Evolutionary conservation across 257 asterid species (phyloP), one percentile per base, ranked within the genome.

Genomic region (Gardenia jasminoides): DNA sequence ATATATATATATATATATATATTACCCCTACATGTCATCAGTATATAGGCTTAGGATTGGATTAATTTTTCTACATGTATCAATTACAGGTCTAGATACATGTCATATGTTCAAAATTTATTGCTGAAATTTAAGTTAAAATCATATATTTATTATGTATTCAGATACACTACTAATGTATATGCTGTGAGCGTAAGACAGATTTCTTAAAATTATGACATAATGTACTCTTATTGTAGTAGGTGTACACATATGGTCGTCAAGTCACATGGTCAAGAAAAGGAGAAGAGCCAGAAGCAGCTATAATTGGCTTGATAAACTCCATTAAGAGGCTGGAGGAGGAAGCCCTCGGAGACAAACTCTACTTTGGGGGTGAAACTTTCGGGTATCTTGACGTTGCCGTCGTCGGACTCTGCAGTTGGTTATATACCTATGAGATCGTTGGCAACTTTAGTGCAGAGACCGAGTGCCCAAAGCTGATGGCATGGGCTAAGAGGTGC

Each of bases 401-500:
- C 6, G 64, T 90, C 3, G 43, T 88, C 44, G 62, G 85, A 22
- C 90, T 72, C 82, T 87, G 85, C 62, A 31, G 85, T 39, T 91
- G 97, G 97, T 88, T 91, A 56, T n/a, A 82, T 44, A 52, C 89
- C 72, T 87, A 83, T 30, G 97, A 90, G 80, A 86, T 16, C 10
- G 75, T 81, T 72, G 93, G 89, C 26, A 67, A 76, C 39, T 90
- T 90, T 82, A 88, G 78, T 62, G 77, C 88, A 10, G 88, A 85
- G 67, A 79, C 82, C 28, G 84, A 82, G 72, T 88, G 90, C 47
- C 94, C 93, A 0, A 86, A 83, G 65, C 75, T 91, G 65, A 79
- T 88, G 67, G 82, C 70, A 13, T 91, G 96, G 96, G 93, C 85
- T 1, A 86, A 87, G 58, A 86, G 89, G 74, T 90, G 94, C 84